Evolutionary conservation across 2,329 filamentous ascomycete species (phyloP), one percentile per base, ranked within the genome.

Genomic region (Ophiostoma sp.): DNA sequence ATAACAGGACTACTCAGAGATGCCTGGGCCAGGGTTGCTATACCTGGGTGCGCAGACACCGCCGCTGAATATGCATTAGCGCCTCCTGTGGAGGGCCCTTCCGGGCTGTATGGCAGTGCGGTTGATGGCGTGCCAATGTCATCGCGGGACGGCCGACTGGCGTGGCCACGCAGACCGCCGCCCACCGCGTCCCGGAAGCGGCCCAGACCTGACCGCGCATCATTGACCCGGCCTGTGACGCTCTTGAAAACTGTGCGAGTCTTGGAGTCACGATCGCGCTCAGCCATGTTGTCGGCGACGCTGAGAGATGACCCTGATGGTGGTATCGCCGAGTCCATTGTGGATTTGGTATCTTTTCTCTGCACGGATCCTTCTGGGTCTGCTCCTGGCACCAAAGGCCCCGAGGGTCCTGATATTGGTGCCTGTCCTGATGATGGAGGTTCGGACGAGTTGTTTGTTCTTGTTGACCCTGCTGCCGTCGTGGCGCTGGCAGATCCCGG

Each of bases 111-210:
- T 5, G 55, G 12, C 4, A 60, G 18, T 9, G 27, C 55, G 4
- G 55, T 36, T 12, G 27, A 18, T 16, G 55, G 55, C 3, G 55
- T 60, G 27, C 76, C 73, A 45, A 77, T 77, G n/a, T 86, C 85
- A 67, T 89, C 86, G 72, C 80, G 85, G 4, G 85, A 87, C n/a
- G 81, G 81, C 14, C 83, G 82, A 72, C 77, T 82, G 64, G 75
- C 74, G 70, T 89, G 85, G 1, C 84, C 83, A 71, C 82, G 81
- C n/a, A 82, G 66, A 12, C 79, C 80, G 14, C 82, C 82, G 1
- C 91, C 91, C 47, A 97, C 90, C 2, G 88, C 92, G 75, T 94
- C 92, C 75, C 93, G 93, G 76, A 97, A 93, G 47, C 91, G 88
- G 1, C 90, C 91, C 68, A 97, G 84, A 0, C 93, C 92, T 68